Base-by-base conservation (phyloP, 192 early-diverging fungal genomes). In the Podila clonocystis region DNA sequence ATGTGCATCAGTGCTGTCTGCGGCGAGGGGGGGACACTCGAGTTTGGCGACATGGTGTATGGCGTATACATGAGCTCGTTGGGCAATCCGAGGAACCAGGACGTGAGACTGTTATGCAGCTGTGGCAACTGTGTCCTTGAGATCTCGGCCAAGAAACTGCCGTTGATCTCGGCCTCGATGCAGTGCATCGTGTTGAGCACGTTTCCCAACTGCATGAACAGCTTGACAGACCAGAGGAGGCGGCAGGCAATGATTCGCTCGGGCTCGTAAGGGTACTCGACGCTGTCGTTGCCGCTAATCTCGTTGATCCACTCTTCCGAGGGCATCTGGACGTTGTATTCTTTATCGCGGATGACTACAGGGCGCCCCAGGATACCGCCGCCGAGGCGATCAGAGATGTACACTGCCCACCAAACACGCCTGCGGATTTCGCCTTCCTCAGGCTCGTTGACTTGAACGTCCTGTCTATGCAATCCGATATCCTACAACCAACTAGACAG, bases 1-100 rank as follows among this genome's bases (percentile, higher is more conserved):
- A 87, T 86, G 58, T 90, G 89, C 65, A 85, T 68, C 45, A 69
- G 24, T 4, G 82, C 65, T 34, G 84, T 85, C 0, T 75, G 67
- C 7, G 84, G 68, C 2, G 79, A 72, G 31, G 72, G 67, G 20
- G 74, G 75, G 45, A 82, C 64, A 45, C 82, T 75, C 29, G 79
- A 76, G 61, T 74, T 75, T n/a, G 84, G 85, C 9, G 77, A 80
- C 77, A 80, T 80, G 4, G 77, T 80, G 36, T 80, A 80, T 0
- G 77, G 77, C 34, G 84, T 83, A 33, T 90, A 90, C 78, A 87
- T 85, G 50, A 90, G 68, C 52, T 87, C 77, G 19, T 72, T 72
- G 12, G 89, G 89, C 41, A 90, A 73, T 33, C 68, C 70, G 26
- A 69, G 31, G 59, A 75, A 84, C 89, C 89, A 90, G 12, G 80